phyloP scores from a whole-genome alignment of 2,329 filamentous ascomycete species.

The Mycosphaerella sp. region DNA sequence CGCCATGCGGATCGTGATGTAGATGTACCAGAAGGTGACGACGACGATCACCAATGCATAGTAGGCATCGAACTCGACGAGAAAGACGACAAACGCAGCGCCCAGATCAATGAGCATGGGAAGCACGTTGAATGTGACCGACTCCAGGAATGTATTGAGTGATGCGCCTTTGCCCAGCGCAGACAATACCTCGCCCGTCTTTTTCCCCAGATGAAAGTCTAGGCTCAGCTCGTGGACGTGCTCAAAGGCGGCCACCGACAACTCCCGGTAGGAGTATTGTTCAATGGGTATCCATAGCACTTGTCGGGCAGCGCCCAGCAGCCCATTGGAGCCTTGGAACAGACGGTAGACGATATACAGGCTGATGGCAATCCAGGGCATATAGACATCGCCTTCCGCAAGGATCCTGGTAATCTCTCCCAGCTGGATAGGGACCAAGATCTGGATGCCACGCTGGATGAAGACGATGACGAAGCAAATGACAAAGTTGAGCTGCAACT shows the following conservation, averaged over 20 bases:
- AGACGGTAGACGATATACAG: conserved; percentile 73
- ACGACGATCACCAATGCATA: conserved; percentile 86
- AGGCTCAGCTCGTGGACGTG: conserved; percentile 93
- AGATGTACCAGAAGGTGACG: conserved; percentile 93
- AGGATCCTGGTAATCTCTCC: conserved; percentile 73
- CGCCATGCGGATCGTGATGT: conserved; percentile 93
- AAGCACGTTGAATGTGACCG: conserved; percentile 90
- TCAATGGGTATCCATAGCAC: conserved; percentile 94
- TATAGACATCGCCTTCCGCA: conserved; percentile 46
- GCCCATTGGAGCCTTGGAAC: conserved; percentile 80
- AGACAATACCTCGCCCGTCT: conserved; percentile 91
- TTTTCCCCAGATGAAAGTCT: conserved; percentile 94
- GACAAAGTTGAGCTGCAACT: conserved; percentile 70
- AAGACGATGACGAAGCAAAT: conserved; percentile 76
- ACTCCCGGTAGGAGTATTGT: conserved; percentile 90
- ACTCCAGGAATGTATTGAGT: conserved; percentile 94
- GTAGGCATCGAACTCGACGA: conserved; percentile 72
- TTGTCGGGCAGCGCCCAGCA: conserved; percentile 74
- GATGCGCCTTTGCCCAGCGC: conserved; percentile 93
- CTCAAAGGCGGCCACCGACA: conserved; percentile 93
- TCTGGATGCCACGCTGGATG: conserved; percentile 74
- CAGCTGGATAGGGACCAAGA: conserved; percentile 76
- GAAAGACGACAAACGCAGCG: conserved; percentile 77
- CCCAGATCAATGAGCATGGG: conserved; percentile 90
- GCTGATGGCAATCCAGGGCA: conserved; percentile 68